Percentiles rank a stretch among this genome's conserved stretches.
These are phyloP conservation scores for Hansenula lynferdii DNA, from an alignment of 1,139 yeast species.

Conservation along the genomic window DNA sequence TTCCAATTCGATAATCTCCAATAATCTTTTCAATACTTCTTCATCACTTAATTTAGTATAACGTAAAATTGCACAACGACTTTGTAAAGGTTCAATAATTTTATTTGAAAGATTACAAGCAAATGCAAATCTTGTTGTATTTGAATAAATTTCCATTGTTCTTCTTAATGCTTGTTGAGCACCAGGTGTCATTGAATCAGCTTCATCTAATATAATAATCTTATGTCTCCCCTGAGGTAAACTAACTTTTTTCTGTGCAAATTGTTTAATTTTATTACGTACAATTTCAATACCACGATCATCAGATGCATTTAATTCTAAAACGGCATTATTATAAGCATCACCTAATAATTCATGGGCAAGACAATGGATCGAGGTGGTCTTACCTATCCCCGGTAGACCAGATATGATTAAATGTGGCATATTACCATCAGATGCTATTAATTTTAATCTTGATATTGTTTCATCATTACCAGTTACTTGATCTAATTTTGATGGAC, in stretches of 20 bases:
- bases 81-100: constrained; percentile 94
- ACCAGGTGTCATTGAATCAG: constrained; percentile 98
- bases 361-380: constrained; percentile 88
- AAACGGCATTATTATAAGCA: constrained; percentile 72
- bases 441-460: constrained; percentile 73
- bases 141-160: constrained; percentile 94
- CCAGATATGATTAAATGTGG: constrained; percentile 96
- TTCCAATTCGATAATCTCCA: constrained; percentile 69
- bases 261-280: constrained; percentile 85
- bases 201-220: constrained; percentile 88
- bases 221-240: constrained; percentile 77
- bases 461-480: constrained; percentile 95
- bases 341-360: constrained; percentile 82
- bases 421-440: constrained; percentile 92
- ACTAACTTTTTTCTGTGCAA: constrained; percentile 88
- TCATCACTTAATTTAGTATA: constrained; percentile 79
- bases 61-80: constrained; percentile 92
- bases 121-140: constrained; percentile 94
- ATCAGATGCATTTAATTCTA: constrained; percentile 93
- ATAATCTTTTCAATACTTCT: constrained; percentile 72
- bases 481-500: constrained; percentile 75
- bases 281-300: constrained; percentile 97
- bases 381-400: constrained; percentile 95
- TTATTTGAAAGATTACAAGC: constrained; percentile 95
- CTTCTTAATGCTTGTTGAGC: constrained; percentile 97